These are phyloP conservation scores for Nannizziopsis arthrosporioides DNA, from an alignment of 2,329 filamentous ascomycete species.

Conservation along the genomic window DNA sequence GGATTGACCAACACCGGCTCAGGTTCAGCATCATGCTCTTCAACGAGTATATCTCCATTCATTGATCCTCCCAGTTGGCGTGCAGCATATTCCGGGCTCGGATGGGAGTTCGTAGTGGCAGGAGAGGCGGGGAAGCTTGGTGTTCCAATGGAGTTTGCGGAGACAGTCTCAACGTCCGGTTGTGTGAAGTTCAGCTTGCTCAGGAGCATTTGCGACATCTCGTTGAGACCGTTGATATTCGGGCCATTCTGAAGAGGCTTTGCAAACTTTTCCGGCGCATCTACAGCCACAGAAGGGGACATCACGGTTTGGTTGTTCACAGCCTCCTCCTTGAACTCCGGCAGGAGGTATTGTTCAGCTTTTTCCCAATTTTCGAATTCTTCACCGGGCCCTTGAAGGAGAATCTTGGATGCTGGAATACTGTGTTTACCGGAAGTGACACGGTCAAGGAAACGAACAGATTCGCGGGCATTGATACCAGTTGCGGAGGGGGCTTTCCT, in stretches of 20 bases:
- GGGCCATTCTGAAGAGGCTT: slow-evolving; percentile 2
- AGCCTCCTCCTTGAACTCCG: slow-evolving; percentile 34
- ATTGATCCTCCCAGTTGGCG: slow-evolving; percentile 18
- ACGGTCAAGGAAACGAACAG: slow-evolving; percentile 42
- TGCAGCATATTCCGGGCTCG: slow-evolving; percentile 33
- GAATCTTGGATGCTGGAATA: slow-evolving; percentile 32
- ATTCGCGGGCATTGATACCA: slow-evolving; percentile 41
- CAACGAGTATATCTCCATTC: slow-evolving; percentile 16
- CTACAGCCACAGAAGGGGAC: slow-evolving; percentile 9
- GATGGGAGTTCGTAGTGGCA: slow-evolving; percentile 35
- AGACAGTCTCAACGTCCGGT: slow-evolving; percentile 26
- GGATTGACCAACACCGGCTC: slow-evolving; percentile 18
- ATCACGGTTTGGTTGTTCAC: slow-evolving; percentile 10
- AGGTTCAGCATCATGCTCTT: slow-evolving; percentile 16
- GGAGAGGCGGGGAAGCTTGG: slow-evolving; percentile 34
- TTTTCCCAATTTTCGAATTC: slow-evolving; percentile 38
- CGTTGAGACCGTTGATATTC: slow-evolving; percentile 20
- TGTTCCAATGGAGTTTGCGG: slow-evolving; percentile 33
- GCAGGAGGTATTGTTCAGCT: slow-evolving; percentile 36
- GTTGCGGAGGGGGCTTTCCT: slow-evolving; percentile 37
- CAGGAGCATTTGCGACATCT: slow-evolving; percentile 38
- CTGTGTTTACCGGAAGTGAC: slow-evolving; percentile 38
- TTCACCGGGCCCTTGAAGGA: slow-evolving; percentile 40
- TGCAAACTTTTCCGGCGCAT: slow-evolving; percentile 1
- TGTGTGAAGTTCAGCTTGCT: slow-evolving; percentile 39